Evolutionary conservation across 2,329 filamentous ascomycete species (phyloP).

Genomic region (Phaeosphaeria sp.): DNA sequence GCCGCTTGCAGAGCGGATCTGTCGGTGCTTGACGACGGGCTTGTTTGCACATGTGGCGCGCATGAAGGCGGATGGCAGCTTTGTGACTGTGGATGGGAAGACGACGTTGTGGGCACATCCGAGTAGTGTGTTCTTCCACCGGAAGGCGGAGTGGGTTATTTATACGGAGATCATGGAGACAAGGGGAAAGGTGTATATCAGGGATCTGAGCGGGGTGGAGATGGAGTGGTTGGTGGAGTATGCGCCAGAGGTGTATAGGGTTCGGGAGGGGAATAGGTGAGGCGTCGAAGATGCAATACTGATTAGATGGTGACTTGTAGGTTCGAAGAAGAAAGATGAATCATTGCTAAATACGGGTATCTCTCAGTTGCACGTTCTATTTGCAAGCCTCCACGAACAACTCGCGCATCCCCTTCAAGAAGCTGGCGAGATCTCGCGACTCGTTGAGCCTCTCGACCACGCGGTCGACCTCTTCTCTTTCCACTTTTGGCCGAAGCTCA

Average conservation of each 20-base stretch:
- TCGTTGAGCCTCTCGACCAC: constrained; percentile 84
- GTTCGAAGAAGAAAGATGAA: neutral
- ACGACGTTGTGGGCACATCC: constrained; percentile 86
- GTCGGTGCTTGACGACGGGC: constrained; percentile 83
- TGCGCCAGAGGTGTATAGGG: constrained; percentile 69
- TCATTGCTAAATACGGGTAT: constrained; percentile 10
- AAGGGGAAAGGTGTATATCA: constrained; percentile 84
- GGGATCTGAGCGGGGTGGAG: constrained; percentile 91
- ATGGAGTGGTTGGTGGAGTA: constrained; percentile 92
- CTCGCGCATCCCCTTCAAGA: constrained; percentile 84
- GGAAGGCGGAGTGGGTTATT: constrained; percentile 94
- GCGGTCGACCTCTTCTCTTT: constrained; percentile 76
- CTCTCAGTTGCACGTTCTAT: constrained; percentile 13
- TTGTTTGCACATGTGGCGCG: constrained; percentile 93
- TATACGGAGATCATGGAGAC: constrained; percentile 95
- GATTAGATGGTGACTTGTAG: too few species aligned
- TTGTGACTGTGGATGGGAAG: constrained; percentile 81
- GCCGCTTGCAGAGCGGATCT: constrained; percentile 73
- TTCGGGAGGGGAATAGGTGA: constrained; percentile 28
- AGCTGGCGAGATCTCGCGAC: constrained; percentile 70
- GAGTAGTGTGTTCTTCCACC: constrained; percentile 92
- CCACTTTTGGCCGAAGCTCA: constrained; percentile 81
- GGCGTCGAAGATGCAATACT: too few species aligned
- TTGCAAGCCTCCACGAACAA: constrained; percentile 69
- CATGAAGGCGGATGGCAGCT: constrained; percentile 93